Percentiles rank a stretch among this genome's conserved stretches.
Evolutionary conservation across 2,329 filamentous ascomycete genomes (phyloP).

Genomic region (Fusarium redolens): DNA sequence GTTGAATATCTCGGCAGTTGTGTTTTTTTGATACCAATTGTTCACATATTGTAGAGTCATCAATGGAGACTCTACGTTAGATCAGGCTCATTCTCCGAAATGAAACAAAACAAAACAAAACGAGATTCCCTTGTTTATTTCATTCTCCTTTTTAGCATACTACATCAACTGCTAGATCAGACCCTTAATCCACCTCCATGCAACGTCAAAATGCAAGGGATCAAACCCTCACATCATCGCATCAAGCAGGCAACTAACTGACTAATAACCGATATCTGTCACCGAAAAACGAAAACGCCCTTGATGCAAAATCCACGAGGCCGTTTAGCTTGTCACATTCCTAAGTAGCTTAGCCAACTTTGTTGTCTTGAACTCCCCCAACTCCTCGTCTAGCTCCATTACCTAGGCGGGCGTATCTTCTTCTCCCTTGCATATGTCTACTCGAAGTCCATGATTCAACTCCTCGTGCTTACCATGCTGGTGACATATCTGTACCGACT

Average conservation of each 20-base stretch:
- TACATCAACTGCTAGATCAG: neutral
- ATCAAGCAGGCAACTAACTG: neutral
- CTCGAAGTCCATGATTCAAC: constrained; percentile 1
- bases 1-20: constrained; percentile 1
- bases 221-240: neutral
- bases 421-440: constrained; percentile 10
- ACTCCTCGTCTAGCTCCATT: neutral
- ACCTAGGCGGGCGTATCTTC: neutral
- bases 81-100: neutral
- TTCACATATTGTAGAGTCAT: neutral
- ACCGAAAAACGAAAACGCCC: neutral
- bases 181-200: constrained; percentile 13
- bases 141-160: neutral
- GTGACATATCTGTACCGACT: neutral
- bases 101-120: neutral
- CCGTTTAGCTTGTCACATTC: constrained; percentile 13
- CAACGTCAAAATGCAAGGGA: constrained; percentile 26
- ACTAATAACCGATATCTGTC: neutral
- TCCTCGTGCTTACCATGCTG: constrained; percentile 16
- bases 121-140: neutral
- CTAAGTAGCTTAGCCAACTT: neutral
- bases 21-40: neutral
- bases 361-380: constrained; percentile 10
- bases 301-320: constrained; percentile 1
- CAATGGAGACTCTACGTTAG: neutral